Conservation (phyloP, 2,329 filamentous ascomycete species). For the Pezicula radicicola region DNA sequence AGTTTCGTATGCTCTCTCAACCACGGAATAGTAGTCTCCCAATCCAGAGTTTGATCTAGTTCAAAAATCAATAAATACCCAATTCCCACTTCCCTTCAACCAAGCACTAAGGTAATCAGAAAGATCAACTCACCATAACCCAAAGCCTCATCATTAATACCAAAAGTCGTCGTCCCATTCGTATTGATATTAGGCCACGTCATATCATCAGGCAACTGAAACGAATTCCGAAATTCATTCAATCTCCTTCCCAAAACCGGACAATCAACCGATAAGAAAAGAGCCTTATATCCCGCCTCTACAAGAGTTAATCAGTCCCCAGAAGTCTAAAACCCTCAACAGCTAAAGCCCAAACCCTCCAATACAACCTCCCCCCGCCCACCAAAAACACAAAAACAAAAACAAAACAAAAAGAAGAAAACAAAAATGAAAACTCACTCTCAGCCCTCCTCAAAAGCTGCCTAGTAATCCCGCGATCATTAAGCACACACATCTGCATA, state of each 20-base stretch:
- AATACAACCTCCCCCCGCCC: neutral
- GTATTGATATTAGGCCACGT: conserved; percentile 39
- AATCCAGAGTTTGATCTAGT: conserved; percentile 38
- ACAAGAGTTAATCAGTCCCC: neutral
- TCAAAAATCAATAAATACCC: neutral
- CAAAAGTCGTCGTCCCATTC: conserved; percentile 17
- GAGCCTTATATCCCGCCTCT: conserved; percentile 47
- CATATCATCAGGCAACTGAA: conserved; percentile 41
- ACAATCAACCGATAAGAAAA: conserved; percentile 53
- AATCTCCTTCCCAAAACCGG: conserved; percentile 50
- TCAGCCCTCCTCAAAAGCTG: conserved; percentile 40
- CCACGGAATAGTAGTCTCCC: conserved; percentile 49
- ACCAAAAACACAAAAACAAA: neutral
- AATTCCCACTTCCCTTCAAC: neutral
- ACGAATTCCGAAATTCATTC: conserved; percentile 51
- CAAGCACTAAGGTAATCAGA: neutral
- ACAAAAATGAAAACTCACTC: conserved; percentile 27
- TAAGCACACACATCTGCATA: conserved; percentile 53
- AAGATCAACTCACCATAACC: conserved; percentile 22
- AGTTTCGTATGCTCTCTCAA: conserved; percentile 41
- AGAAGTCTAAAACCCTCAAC: neutral
- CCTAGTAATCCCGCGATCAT: conserved; percentile 40
- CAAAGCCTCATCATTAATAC: conserved; percentile 20
- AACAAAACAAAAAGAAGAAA: neutral
- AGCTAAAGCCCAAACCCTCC: neutral